Conservation (phyloP, 345 rosid genomes). For the Eucalyptus leucophloia region DNA sequence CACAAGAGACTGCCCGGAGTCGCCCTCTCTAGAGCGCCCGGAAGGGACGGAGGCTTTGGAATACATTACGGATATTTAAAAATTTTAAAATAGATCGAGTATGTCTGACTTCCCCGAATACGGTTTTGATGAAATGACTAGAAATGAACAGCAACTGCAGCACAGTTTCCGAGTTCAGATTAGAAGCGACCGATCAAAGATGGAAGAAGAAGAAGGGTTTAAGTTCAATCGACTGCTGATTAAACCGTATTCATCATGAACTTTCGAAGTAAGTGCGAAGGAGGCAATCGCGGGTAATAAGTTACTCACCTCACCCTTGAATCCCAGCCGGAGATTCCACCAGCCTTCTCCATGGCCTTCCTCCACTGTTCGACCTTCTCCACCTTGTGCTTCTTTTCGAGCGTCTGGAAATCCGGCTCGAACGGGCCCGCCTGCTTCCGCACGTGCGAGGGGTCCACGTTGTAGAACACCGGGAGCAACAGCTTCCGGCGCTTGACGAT, state of each 20-base stretch:
- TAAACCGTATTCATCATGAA: neutral
- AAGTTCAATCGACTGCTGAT: neutral
- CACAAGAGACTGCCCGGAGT: neutral
- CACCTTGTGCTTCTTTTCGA: neutral
- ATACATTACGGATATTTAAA: neutral
- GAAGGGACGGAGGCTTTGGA: neutral
- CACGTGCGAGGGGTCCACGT: conserved; percentile 3
- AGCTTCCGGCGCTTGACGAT: neutral
- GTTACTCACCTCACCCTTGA: neutral
- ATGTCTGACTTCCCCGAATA: neutral
- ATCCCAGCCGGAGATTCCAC: neutral
- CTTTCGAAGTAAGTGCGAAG: neutral
- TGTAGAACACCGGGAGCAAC: conserved; percentile 9
- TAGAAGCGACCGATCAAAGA: neutral
- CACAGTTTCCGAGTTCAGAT: neutral
- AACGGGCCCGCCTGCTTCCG: neutral
- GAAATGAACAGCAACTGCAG: neutral
- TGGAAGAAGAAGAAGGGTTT: neutral
- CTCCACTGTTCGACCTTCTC: neutral
- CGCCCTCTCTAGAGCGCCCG: neutral
- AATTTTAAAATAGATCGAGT: neutral
- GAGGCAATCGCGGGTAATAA: neutral
- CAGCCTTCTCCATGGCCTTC: neutral
- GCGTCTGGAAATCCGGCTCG: neutral
- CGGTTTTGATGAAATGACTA: neutral